Base-by-base conservation (phyloP, 345 rosid species). In the Corchorus olitorius region DNA sequence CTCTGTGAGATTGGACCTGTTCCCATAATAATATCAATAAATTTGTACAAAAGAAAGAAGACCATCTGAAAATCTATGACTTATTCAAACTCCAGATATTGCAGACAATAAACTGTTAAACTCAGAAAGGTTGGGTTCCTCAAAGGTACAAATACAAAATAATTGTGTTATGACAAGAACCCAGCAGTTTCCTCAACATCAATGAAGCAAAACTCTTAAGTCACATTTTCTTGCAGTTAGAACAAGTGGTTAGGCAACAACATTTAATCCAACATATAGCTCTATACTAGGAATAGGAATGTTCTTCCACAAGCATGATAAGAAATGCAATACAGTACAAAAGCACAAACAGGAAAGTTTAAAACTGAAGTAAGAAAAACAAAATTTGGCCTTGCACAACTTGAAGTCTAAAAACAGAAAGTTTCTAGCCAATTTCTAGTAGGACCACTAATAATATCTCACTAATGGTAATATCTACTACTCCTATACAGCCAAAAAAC, bases 301-400 rank as follows among this genome's bases (percentile, higher is more conserved):
- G 45, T 27, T 4, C 59, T 49, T 69, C 34, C 33, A 50, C 15
- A 69, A 69, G 59, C 73, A 33, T 46, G 60, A 52, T 70, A 70
- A n/a, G 9, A 52, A 16, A 19, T 33, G 15, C 27, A 50, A 70
- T 8, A 17, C 4, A 41, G 46, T 9, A 50, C 59, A 50, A 50
- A 69, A 50, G 3, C 5, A 33, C n/a, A 49, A 60, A 15, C 11
- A 8, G 45, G 11, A 15, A 69, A 15, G 58, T 16, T 70, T 53
- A 34, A 22, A 70, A 52, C 72, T 68, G 43, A 49, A 69, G 7
- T 54, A 5, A 35, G 55, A 3, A 43, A 65, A 27, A 11, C 61
- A 70, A 70, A 11, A 52, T 17, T 52, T 53, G 33, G 61, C 27
- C 9, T 70, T 53, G 61, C 46, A 70, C 15, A 70, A 70, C 61